Base-by-base conservation (phyloP, 1,284 basidiomycete species). In the Tremellales sp. region DNA sequence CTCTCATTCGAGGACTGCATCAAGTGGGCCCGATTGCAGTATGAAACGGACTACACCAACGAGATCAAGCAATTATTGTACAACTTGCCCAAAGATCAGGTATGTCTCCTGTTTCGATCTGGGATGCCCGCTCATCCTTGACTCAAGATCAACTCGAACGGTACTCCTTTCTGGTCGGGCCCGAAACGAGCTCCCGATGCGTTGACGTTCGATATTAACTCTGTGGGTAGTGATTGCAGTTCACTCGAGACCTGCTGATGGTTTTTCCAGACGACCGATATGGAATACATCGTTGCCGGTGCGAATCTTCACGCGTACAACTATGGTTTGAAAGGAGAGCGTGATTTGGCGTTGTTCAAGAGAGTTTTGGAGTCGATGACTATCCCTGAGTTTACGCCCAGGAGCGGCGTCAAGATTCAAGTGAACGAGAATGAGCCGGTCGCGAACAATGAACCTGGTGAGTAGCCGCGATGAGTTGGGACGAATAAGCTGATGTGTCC, bases 301-400 rank as follows among this genome's bases (percentile, higher is more conserved):
- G 93, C 95, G 50, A 97, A 99, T 74, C 78, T 99, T 37, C 95
- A 94, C 68, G 95, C 95, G 7, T 97, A 83, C 78, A 99, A 98
- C 78, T 99, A 98, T 68, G 95, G 95, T 18, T 79, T 99, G 42
- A 86, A 88, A 61, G 97, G 95, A 41, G 87, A 88, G 66, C 83
- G 79, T 1, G 88, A 97, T 68, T 79, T 81, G 14, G 77, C 77
- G 1, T 57, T 86, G 39, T 95, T 95, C 80, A 84, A 82, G 70
- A 91, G 87, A 72, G 79, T 92, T 28, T 83, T 89, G 5, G 84
- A 89, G 58, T 79, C 81, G n/a, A 84, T 95, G 50, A 78, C 84
- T 40, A 84, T 97, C 28, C 92, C 94, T n/a, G 85, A 89, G 65
- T 99, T 98, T 71, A 82, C 80, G 31, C 95, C 97, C 5, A 93